These are phyloP conservation scores for Trichosporon ovoides DNA, from an alignment of 1,284 basidiomycete genomes.

Conservation along the genomic window DNA sequence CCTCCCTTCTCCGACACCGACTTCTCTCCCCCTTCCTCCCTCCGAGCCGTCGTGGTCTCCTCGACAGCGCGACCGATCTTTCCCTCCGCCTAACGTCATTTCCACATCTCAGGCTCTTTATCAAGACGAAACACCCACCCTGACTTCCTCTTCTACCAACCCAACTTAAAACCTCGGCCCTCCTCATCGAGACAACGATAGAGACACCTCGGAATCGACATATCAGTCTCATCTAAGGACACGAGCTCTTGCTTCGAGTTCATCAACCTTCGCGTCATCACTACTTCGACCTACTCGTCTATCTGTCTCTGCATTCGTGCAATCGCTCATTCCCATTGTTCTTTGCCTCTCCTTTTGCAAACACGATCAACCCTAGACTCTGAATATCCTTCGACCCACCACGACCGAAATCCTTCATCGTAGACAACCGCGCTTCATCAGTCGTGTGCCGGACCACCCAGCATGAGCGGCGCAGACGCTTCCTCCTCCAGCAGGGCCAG, in stretches of 20 bases:
- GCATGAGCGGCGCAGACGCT: background rate
- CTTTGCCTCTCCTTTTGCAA: too few relatives aligned
- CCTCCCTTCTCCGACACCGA: too few relatives aligned
- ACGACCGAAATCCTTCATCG: background rate
- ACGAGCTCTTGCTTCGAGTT: too few relatives aligned
- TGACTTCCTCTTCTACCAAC: background rate
- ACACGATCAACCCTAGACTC: too few relatives aligned
- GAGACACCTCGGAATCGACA: too few relatives aligned
- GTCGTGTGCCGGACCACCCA: background rate
- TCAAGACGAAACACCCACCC: conserved; percentile 3
- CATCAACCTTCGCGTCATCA: too few relatives aligned
- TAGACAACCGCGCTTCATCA: background rate
- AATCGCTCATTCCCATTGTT: too few relatives aligned
- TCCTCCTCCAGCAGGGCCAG: background rate
- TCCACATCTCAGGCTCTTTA: background rate
- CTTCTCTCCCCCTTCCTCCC: background rate
- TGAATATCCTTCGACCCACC: background rate
- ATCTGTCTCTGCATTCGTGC: too few relatives aligned
- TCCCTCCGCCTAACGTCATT: background rate
- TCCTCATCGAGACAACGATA: background rate
- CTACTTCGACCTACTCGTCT: too few relatives aligned
- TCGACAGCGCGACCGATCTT: background rate
- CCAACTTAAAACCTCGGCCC: background rate
- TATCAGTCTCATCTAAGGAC: too few relatives aligned
- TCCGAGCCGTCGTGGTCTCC: background rate